Base-by-base conservation (phyloP, 1,284 basidiomycete genomes). In the Rhodotorula sp. region DNA sequence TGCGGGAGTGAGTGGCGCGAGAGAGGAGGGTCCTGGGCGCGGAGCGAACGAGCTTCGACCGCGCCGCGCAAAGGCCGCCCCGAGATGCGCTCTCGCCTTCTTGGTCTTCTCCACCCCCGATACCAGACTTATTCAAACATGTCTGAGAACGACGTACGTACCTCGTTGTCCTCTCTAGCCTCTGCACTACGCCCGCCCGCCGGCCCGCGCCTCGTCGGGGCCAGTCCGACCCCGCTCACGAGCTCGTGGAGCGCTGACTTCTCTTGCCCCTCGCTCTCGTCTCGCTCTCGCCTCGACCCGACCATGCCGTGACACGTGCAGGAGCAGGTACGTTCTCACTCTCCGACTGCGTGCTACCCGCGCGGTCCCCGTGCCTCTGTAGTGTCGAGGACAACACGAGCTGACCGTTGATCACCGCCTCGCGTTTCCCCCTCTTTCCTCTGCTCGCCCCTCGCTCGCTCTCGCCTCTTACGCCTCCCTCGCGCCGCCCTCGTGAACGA, bases 101-200 rank as follows among this genome's bases (percentile, higher is more conserved):
- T 56, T 18, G 12, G 14, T 54, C 14, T 56, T 26, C n/a, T 26
- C 54, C 54, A 56, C 54, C 54, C 54, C 54, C 26, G 26, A 18
- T 16, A 56, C 26, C 26, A 26, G 54, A 56, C 54, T 56, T 56
- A 56, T 56, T 56, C 54, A 56, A 56, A 56, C 54, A 56, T 56
- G 54, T 56, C 54, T 56, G 54, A 43, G 39, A 43, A 56, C 54
- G 54, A 56, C 54, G 54, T 56, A 31, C 54, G 54, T 56, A 5
- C 10, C 39, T 12, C 2, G 29, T 56, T 7, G 4, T 21, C 14
- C 51, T 52, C 51, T 29, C 23, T 52, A 15, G 8, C n/a, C 51
- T 3, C 8, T 23, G 51, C n/a, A 23, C 51, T 52, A 29, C 3
- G 29, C 23, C 21, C 10, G 23, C 51, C 51, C 51, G 8, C 3